Evolutionary conservation across 345 rosid genomes (phyloP).

Genomic region (Bruguiera parviflora): DNA sequence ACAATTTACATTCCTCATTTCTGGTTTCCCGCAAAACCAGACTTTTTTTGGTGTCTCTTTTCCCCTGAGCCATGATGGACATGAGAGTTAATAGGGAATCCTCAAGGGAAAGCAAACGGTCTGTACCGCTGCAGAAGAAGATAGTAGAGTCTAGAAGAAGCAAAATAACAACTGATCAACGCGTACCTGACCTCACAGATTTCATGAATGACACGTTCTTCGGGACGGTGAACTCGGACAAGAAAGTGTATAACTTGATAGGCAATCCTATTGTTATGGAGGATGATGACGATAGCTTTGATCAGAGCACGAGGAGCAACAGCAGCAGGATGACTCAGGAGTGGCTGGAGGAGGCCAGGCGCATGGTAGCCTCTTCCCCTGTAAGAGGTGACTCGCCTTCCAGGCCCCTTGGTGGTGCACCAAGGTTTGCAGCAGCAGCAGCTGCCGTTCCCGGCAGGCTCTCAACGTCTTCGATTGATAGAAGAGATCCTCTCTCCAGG

Average conservation of each 20-base stretch:
- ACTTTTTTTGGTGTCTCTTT: neutral
- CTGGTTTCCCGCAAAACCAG: neutral
- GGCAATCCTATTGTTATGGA: conserved; percentile 16
- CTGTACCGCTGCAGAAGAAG: conserved; percentile 30
- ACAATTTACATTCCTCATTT: neutral
- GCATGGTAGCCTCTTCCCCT: conserved; percentile 50
- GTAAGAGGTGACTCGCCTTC: conserved; percentile 43
- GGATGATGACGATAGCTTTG: conserved; percentile 39
- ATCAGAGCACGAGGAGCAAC: conserved; percentile 53
- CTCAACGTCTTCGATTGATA: conserved; percentile 38
- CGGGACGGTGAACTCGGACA: conserved; percentile 36
- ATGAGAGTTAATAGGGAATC: conserved; percentile 26
- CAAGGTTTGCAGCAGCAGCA: conserved; percentile 38
- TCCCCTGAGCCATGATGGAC: conserved; percentile 20
- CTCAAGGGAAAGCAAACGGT: conserved; percentile 18
- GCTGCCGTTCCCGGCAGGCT: conserved; percentile 23
- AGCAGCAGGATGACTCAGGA: conserved; percentile 54
- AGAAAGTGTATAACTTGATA: conserved; percentile 41
- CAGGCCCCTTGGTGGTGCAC: conserved; percentile 33
- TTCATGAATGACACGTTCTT: conserved; percentile 72
- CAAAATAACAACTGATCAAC: conserved; percentile 10
- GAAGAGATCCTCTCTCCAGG: conserved; percentile 63
- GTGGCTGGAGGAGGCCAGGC: conserved; percentile 61
- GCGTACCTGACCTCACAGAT: conserved; percentile 53
- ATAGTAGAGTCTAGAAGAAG: conserved; percentile 19